Base-by-base conservation (phyloP, 352 stramenopile species). In the Pythium graminicola region DNA sequence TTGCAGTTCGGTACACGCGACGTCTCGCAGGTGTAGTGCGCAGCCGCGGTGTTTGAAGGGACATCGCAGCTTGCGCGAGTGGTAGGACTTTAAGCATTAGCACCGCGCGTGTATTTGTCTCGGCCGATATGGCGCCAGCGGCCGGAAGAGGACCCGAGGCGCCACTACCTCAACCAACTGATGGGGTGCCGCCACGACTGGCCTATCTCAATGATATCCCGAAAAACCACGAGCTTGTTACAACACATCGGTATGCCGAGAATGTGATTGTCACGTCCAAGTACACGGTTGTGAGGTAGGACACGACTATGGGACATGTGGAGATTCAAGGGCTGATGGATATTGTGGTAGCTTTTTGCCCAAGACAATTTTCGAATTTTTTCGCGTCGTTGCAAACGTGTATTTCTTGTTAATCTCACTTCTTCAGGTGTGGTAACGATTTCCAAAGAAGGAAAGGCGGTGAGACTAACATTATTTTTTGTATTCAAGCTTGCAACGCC, bases 341-440 rank as follows among this genome's bases (percentile, higher is more conserved):
- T n/a, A n/a, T n/a, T n/a, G n/a, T n/a, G n/a, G n/a, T 26, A 94
- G 75, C 41, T 98, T 98, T 66, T 55, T 98, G 38, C 93, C 95
- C 14, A 81, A 96, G 75, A 89, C 82, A n/a, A 85, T 97, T 45
- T 82, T 92, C 39, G 86, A 97, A 62, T 95, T 97, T 72, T 97
- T 98, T 67, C 83, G 90, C 26, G 74, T 93, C 50, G 86, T 96
- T 40, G 91, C 87, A 26, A 98, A 98, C 62, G 70, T 97, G 54
- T 98, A 98, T 70, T 98, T 98, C 65, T 65, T 97, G n/a, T 68
- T 89, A 29, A 93, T 98, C 35, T 93, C 87, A 9, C 51, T 92
- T 28, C 76, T 98, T 14, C 95, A 97, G 70, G 70, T 80, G 26
- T 14, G 48, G 3, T 9, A n/a, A 39, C n/a, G n/a, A n/a, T n/a